Base-by-base conservation (phyloP, 257 asterid genomes). In the Catharanthus roseus region DNA sequence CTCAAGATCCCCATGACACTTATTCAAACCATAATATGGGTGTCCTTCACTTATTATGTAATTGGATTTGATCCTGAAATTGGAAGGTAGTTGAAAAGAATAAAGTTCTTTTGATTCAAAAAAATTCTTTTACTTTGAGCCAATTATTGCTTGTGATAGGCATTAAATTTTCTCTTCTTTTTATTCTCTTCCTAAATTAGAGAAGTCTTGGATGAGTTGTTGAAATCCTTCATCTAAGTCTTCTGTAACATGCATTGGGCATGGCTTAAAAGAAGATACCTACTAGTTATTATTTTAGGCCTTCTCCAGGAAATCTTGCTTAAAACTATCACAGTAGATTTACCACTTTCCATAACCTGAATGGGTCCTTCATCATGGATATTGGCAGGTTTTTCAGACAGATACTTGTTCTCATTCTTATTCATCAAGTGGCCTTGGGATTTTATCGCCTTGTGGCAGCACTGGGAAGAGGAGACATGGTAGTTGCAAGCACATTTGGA, bases 381-480 rank as follows among this genome's bases (percentile, higher is more conserved):
- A 42, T 36, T 23, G 75, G 67, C 86, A 88, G 92, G 68, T 75
- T 86, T 4, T 75, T 88, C 77, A 84, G 79, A 71, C 90, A 86
- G 8, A 80, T 81, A 63, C 10, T 84, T 65, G 39, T 82, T 36
- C 84, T 88, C 53, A 29, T 86, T 39, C 65, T 79, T 45, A 77
- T 81, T 38, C 58, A 78, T 73, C 90, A 84, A 73, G 71, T 81
- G 78, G 81, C 95, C 0, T 64, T 83, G 51, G 86, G 77, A 61
- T 62, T 88, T 74, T 85, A 80, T 66, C 83, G 90, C n/a, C 54
- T 83, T 39, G 81, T 83, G 12, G 90, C 80, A 33, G 84, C 88
- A 0, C 6, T 74, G n/a, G 87, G 91, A 12, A 82, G 95, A 78
- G 69, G 95, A 78, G 69, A 71, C 68, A 76, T 86, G 83, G 70